Conservation (phyloP, 2,329 filamentous ascomycete species). For the Aspergillus brunneoviolaceus region DNA sequence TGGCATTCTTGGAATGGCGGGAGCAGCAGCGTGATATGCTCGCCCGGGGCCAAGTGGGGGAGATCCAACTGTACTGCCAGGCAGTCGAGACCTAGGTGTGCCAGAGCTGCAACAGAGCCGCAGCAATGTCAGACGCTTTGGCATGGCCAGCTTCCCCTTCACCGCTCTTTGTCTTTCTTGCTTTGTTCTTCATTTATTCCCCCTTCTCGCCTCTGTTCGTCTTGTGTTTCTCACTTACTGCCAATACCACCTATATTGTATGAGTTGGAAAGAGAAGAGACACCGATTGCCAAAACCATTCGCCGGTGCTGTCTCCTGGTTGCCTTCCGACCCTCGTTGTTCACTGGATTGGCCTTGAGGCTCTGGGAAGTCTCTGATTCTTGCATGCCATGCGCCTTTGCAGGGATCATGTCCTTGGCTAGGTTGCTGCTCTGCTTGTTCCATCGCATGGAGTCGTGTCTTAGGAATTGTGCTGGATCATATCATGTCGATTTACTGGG, state of each 20-base stretch:
- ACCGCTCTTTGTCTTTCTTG: background rate
- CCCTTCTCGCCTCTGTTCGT: slow-evolving; percentile 9
- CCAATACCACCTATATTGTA: slow-evolving; percentile 10
- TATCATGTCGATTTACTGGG: background rate
- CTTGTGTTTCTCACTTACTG: slow-evolving; percentile 3
- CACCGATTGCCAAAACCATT: slow-evolving; percentile 3
- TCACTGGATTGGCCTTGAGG: slow-evolving; percentile 34
- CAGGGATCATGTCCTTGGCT: slow-evolving; percentile 2
- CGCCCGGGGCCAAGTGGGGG: slow-evolving; percentile 69
- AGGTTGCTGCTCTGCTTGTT: slow-evolving; percentile 6
- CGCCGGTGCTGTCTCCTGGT: slow-evolving; percentile 25
- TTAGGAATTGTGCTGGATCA: background rate
- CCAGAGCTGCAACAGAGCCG: slow-evolving; percentile 5
- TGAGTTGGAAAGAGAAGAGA: slow-evolving; percentile 15
- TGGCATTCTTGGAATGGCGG: slow-evolving; percentile 92
- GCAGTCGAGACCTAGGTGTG: slow-evolving; percentile 46
- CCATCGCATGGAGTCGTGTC: background rate
- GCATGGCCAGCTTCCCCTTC: slow-evolving; percentile 6
- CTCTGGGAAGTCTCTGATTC: slow-evolving; percentile 22
- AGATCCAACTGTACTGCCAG: slow-evolving; percentile 84
- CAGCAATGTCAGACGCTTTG: slow-evolving; percentile 2
- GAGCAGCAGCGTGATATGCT: slow-evolving; percentile 67
- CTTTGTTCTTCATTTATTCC: slow-evolving; percentile 5
- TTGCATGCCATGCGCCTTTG: slow-evolving; percentile 7
- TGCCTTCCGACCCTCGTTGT: slow-evolving; percentile 24